These are phyloP conservation scores for Pneumocystis carinii DNA, from an alignment of 1,139 yeast species.

Conservation along the genomic window DNA sequence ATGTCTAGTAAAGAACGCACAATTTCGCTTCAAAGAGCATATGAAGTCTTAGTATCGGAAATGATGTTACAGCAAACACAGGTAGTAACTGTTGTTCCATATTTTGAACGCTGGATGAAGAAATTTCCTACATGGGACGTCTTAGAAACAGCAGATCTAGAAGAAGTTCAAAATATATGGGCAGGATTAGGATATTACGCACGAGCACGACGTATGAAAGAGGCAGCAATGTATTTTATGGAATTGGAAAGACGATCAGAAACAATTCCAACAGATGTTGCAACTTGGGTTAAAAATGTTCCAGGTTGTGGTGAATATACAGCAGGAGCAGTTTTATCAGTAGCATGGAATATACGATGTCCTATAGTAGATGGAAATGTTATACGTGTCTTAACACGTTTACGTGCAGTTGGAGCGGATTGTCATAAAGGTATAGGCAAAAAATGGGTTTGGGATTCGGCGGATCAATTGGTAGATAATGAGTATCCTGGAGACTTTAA, in stretches of 20 bases:
- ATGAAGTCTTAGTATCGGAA: conserved; percentile 11
- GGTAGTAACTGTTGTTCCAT: conserved; percentile 11
- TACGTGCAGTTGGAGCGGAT: conserved; percentile 10
- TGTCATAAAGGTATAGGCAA: conserved; percentile 9
- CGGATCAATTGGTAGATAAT: conserved; percentile 7
- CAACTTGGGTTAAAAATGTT: conserved; percentile 10
- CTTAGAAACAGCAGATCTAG: conserved; percentile 7
- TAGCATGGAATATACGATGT: conserved; percentile 9
- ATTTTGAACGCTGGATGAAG: conserved; percentile 10
- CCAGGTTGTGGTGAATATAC: conserved; percentile 13
- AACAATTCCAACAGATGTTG: conserved; percentile 8
- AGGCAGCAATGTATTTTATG: conserved; percentile 9
- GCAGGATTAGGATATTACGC: conserved; percentile 13
- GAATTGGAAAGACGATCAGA: neutral
- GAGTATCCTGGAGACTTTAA: conserved; percentile 8
- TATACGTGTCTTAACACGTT: conserved; percentile 9
- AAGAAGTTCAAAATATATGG: conserved; percentile 10
- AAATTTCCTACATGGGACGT: conserved; percentile 8
- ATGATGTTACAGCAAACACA: conserved; percentile 13
- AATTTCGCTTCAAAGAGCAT: conserved; percentile 7
- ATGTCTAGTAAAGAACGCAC: neutral
- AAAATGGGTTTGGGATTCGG: conserved; percentile 9
- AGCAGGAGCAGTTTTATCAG: conserved; percentile 12
- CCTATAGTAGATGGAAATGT: conserved; percentile 13
- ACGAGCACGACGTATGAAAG: conserved; percentile 9